These are phyloP conservation scores for Globisporangium carolinianum DNA, from an alignment of 352 stramenopile species.

Conservation along the genomic window DNA sequence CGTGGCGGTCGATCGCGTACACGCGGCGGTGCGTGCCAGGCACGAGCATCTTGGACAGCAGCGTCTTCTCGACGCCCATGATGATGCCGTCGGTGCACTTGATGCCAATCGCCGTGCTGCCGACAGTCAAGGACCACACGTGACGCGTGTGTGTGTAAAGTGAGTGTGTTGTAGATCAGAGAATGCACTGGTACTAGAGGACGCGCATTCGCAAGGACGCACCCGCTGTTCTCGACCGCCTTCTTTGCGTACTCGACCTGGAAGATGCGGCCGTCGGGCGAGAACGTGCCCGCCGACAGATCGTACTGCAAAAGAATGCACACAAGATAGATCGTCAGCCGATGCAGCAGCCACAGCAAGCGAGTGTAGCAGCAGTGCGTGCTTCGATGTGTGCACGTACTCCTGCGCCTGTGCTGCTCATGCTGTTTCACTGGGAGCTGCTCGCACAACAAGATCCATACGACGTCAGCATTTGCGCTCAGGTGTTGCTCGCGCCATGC, in stretches of 20 bases:
- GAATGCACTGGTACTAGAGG: neutral
- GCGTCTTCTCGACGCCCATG: slow-evolving; percentile 95
- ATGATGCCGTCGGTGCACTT: slow-evolving; percentile 97
- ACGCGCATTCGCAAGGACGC: neutral
- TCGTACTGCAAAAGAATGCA: slow-evolving; percentile 44
- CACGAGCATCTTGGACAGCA: slow-evolving; percentile 91
- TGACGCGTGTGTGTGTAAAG: too few relatives aligned
- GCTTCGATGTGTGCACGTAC: slow-evolving; percentile 17
- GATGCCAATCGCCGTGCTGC: slow-evolving; percentile 95
- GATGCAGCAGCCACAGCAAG: too few relatives aligned
- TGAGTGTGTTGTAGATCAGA: too few relatives aligned
- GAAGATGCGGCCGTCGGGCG: slow-evolving; percentile 97
- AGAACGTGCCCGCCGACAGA: slow-evolving; percentile 92
- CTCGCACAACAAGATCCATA: neutral
- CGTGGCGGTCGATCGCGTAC: slow-evolving; percentile 88
- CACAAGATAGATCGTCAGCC: too few relatives aligned
- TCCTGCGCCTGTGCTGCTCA: slow-evolving; percentile 82
- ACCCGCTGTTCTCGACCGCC: slow-evolving; percentile 95
- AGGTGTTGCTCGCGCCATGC: neutral
- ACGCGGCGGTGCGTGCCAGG: slow-evolving; percentile 81
- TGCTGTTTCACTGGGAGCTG: slow-evolving; percentile 15
- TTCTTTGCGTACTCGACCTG: slow-evolving; percentile 99
- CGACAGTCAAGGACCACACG: too few relatives aligned
- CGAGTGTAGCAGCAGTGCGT: neutral
- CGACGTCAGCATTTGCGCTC: neutral